Evolutionary conservation across 371 early-diverging fungal species (phyloP), one percentile per base, ranked within the genome.

Genomic region (Mortierella sp.): DNA sequence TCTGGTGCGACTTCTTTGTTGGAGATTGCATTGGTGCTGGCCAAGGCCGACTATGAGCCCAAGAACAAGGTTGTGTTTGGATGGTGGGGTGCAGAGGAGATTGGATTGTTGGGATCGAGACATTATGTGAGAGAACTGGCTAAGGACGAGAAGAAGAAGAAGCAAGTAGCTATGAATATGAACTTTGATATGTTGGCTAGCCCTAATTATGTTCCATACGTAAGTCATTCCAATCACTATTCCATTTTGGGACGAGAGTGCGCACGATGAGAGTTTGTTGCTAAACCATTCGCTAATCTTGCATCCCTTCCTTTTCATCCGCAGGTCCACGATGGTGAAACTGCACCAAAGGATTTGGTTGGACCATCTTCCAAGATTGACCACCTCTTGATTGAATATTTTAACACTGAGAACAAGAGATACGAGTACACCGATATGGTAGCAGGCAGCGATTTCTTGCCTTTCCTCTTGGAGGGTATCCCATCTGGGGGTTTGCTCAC

Each of bases 1-100:
- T 90, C 91, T 0, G 95, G 95, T 4, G 84, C 92, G 1, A 82
- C 88, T 8, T 85, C 93, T 4, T 69, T 90, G 0, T 71, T 95
- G 61, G 94, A 94, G 74, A 86, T 94, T 58, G 85, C 88, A 0
- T 77, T 92, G 41, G 71, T 87, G 19, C 65, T 87, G 52, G 67
- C 87, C 76, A 21, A 73, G 47, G 38, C 87, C 81, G 69, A 83
- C 69, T 55, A 88, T 82, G 28, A 72, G 85, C 33, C 93, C 88
- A 69, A 77, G 68, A 84, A 84, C 69, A 74, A 74, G 53, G 50
- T 84, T 48, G 70, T 77, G 11, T 84, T 84, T 86, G 91, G 90
- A 19, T 95, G 93, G 93, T 95, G 93, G 93, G 86, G 91, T 4
- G 94, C 93, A 33, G 94, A 94, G 78, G 94, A 94, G 71, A 88